Evolutionary conservation across 2,329 filamentous ascomycete genomes (phyloP), one percentile per base, ranked within the genome.

Genomic region (Diaporthe helianthi): DNA sequence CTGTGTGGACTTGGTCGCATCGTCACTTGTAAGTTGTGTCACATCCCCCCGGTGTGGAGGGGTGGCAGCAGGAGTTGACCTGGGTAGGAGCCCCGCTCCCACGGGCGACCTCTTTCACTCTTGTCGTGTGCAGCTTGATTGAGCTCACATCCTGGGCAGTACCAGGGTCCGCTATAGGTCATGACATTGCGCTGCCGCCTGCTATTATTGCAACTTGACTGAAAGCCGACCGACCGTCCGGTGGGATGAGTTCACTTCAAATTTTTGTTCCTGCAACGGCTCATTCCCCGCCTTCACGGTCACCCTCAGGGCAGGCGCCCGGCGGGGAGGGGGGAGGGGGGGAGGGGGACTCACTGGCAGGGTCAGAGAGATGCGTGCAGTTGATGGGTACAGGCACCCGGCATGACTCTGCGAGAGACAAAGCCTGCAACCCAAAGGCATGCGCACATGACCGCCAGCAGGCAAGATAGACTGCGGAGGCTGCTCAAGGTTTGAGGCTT

Each of bases 51-150:
- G 41, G 52, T 58, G 44, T 63, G 58, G 58, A 49, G 44, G 58
- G 58, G 58, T 61, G 55, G 55, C 41, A 29, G 38, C 38, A 55
- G 9, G 51, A 46, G 38, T 67, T 44, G n/a, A n/a, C 61, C 17
- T 44, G 24, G 61, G 29, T 29, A 29, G 41, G 44, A 58, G 64
- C 64, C 64, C 64, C 64, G 51, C 64, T 67, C 22, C 22, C 41
- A 58, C 10, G 41, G 38, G 51, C 64, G 44, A 66, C 51, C 64
- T 67, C 31, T 63, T 49, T n/a, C n/a, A 26, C 58, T 63, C 58
- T 63, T 63, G 58, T 63, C 58, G 19, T 63, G 29, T 49, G 58
- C 58, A 63, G 58, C 58, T 63, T 63, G 58, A 22, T 63, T 63
- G 44, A 63, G 58, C 58, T 52, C 29, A 49, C 49, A 53, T 65